A percentile compares a stretch with the other conserved stretches of the same genome.
Evolutionary conservation across 2,329 filamentous ascomycete genomes (phyloP).

Genomic region (Clarireedia sp.): DNA sequence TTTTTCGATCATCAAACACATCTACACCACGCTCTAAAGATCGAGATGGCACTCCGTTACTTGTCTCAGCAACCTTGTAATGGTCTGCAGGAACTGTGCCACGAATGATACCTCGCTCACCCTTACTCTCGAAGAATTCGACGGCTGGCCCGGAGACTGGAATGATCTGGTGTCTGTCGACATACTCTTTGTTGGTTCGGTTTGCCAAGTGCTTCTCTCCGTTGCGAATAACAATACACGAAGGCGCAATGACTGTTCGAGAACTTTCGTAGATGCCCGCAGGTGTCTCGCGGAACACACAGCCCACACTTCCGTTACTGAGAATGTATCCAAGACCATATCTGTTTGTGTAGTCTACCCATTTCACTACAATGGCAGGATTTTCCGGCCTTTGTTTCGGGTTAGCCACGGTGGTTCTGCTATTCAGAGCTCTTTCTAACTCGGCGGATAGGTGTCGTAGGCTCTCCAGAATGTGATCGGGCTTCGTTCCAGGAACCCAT

Average conservation of each 20-base stretch:
- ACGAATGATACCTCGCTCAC: slow-evolving; percentile 52
- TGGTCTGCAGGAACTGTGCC: slow-evolving; percentile 57
- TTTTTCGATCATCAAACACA: slow-evolving; percentile 56
- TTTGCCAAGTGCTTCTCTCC: slow-evolving; percentile 64
- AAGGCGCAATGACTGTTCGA: slow-evolving; percentile 53
- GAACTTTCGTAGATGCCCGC: slow-evolving; percentile 39
- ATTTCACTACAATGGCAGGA: slow-evolving; percentile 63
- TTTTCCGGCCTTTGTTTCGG: slow-evolving; percentile 46
- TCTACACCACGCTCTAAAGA: slow-evolving; percentile 51
- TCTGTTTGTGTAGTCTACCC: slow-evolving; percentile 85
- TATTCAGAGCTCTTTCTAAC: slow-evolving; percentile 54
- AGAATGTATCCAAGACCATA: slow-evolving; percentile 79
- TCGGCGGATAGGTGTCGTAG: slow-evolving; percentile 51
- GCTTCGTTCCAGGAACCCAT: slow-evolving; percentile 44
- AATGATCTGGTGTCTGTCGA: slow-evolving; percentile 51
- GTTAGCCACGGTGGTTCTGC: slow-evolving; percentile 54
- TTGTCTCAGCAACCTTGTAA: slow-evolving; percentile 47
- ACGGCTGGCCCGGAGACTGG: slow-evolving; percentile 55
- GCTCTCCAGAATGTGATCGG: slow-evolving; percentile 49
- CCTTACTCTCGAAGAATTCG: slow-evolving; percentile 68
- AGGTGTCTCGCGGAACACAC: slow-evolving; percentile 48
- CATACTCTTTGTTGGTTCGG: slow-evolving; percentile 46
- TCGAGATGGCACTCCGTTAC: slow-evolving; percentile 53
- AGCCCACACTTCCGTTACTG: slow-evolving; percentile 73
- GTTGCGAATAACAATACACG: slow-evolving; percentile 62